Evolutionary conservation across 2,329 filamentous ascomycete genomes (phyloP).

Genomic region (Monosporascus sp.): DNA sequence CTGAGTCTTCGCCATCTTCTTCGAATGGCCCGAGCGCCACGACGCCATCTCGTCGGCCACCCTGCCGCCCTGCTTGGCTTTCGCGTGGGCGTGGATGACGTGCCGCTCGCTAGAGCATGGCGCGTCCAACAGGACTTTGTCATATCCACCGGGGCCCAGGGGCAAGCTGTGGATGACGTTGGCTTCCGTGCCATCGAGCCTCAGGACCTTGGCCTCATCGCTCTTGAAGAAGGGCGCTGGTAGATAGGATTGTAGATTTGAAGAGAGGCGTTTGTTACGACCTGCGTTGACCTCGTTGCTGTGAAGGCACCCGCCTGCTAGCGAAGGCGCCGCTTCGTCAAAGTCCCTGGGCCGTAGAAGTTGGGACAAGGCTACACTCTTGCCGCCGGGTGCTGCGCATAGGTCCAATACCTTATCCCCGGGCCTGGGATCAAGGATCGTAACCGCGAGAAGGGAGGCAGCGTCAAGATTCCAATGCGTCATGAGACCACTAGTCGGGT

Average conservation of each 20-base stretch:
- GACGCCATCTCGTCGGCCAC: conserved; percentile 29
- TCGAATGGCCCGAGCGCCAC: conserved; percentile 30
- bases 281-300: conserved; percentile 29
- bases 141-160: conserved; percentile 27
- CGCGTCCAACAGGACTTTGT: conserved; percentile 34
- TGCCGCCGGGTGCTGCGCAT: conserved; percentile 33
- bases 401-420: conserved; percentile 33
- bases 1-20: conserved; percentile 28
- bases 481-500: conserved; percentile 12
- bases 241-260: conserved; percentile 20
- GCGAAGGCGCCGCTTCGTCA: conserved; percentile 9
- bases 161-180: conserved; percentile 20
- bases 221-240: conserved; percentile 14
- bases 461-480: conserved; percentile 27
- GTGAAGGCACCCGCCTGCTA: conserved; percentile 26
- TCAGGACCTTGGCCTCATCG: conserved; percentile 17
- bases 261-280: conserved; percentile 25
- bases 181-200: conserved; percentile 19
- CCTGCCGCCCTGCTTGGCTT: conserved; percentile 23
- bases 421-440: conserved; percentile 26
- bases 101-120: conserved; percentile 36
- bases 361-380: conserved; percentile 28
- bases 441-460: conserved; percentile 23
- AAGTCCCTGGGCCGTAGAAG: conserved; percentile 16
- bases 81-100: conserved; percentile 29